Evolutionary conservation across 208 protist species (phyloP).

Genomic region (Tritrichomonas foetus): DNA sequence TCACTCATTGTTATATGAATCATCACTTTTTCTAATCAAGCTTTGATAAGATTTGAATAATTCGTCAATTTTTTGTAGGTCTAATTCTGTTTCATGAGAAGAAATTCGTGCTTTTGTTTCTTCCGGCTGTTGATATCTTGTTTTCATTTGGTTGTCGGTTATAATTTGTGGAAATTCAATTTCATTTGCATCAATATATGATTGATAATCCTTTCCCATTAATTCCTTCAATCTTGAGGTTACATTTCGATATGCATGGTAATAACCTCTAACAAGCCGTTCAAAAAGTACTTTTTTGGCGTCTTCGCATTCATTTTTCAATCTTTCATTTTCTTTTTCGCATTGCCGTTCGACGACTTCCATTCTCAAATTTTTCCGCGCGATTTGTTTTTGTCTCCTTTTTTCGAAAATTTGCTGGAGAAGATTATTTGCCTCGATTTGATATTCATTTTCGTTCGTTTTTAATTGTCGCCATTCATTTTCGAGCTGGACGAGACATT

Average conservation of each 20-base stretch:
- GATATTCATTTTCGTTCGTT: background rate
- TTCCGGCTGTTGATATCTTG: background rate
- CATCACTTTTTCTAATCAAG: too few relatives aligned
- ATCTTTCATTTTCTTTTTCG: background rate
- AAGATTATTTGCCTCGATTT: background rate
- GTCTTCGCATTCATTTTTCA: conserved; percentile 1
- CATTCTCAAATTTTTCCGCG: background rate
- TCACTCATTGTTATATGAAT: too few relatives aligned
- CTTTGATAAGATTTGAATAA: too few relatives aligned
- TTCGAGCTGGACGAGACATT: background rate
- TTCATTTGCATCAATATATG: background rate
- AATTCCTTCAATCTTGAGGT: background rate
- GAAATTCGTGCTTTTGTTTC: background rate
- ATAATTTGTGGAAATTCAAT: conserved; percentile 15
- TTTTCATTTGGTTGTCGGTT: conserved; percentile 1
- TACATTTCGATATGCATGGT: background rate
- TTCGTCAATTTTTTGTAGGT: background rate
- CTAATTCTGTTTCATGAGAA: background rate
- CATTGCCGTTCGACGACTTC: background rate
- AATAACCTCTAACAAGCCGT: background rate
- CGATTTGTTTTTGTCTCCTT: background rate
- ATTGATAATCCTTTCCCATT: background rate
- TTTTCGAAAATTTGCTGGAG: background rate
- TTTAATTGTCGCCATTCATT: background rate
- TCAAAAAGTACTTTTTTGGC: background rate